A percentile compares a stretch with the other conserved stretches of the same genome.
phyloP scores from a whole-genome alignment of 2,329 filamentous ascomycete species.

The Penicillium sclerotigenum region DNA sequence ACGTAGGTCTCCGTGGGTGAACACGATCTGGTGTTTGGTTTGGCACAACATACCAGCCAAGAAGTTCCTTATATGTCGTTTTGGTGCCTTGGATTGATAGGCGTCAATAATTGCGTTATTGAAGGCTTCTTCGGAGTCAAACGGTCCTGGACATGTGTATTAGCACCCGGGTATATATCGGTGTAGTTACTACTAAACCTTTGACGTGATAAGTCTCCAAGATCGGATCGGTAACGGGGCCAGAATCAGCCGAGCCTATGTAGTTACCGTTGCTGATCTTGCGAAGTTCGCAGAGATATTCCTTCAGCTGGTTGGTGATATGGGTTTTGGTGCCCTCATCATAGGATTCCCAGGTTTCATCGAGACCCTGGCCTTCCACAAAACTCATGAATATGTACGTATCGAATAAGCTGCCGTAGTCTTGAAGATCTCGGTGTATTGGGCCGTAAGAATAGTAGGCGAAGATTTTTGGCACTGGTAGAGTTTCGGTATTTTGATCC shows the following conservation, averaged over 20 bases:
- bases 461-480: no score
- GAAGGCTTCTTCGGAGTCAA: not conserved
- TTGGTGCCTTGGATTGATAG: not conserved
- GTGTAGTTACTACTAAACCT: not conserved
- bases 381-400: not conserved
- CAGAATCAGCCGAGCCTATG: not conserved
- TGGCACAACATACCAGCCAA: not conserved
- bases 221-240: not conserved
- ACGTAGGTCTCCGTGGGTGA: not conserved
- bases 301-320: not conserved
- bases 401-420: not conserved
- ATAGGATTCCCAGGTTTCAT: not conserved
- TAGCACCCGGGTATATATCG: not conserved
- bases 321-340: not conserved
- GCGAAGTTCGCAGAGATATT: not conserved
- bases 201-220: not conserved
- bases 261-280: not conserved
- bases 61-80: not conserved
- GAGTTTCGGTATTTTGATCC: no score
- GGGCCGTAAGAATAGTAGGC: no score
- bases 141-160: not conserved
- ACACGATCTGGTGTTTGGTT: not conserved
- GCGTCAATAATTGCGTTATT: not conserved
- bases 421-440: no score
- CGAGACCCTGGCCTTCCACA: not conserved